Conservation (phyloP, 2,329 filamentous ascomycete species). For the Colletotrichum camelliae region DNA sequence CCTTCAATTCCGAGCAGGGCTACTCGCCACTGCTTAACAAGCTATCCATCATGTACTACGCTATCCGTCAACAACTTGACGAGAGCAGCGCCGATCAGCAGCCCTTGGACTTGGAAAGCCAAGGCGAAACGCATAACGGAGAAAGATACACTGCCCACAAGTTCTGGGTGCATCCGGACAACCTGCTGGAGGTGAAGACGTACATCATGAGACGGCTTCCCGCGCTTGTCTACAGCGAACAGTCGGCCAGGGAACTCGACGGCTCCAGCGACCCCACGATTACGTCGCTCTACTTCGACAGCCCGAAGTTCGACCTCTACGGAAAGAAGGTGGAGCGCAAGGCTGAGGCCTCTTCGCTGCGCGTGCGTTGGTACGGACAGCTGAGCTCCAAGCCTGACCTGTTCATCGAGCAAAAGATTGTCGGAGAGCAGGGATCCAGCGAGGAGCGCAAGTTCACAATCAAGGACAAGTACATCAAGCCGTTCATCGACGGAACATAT, state of each 20-base stretch:
- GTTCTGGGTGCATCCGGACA: slow-evolving; percentile 97
- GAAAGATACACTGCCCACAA: slow-evolving; percentile 87
- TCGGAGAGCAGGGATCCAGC: slow-evolving; percentile 77
- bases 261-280: slow-evolving; percentile 85
- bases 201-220: slow-evolving; percentile 90
- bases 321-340: slow-evolving; percentile 80
- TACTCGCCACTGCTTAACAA: slow-evolving; percentile 90
- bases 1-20: slow-evolving; percentile 90
- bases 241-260: slow-evolving; percentile 82
- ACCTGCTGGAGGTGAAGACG: slow-evolving; percentile 96
- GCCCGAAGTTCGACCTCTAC: slow-evolving; percentile 83
- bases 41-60: slow-evolving; percentile 94
- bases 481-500: slow-evolving; percentile 86
- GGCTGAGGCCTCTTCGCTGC: slow-evolving; percentile 79
- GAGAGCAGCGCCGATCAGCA: slow-evolving; percentile 47
- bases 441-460: slow-evolving; percentile 82
- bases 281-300: slow-evolving; percentile 97
- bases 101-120: slow-evolving; percentile 53
- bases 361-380: slow-evolving; percentile 91
- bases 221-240: slow-evolving; percentile 90
- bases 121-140: slow-evolving; percentile 63
- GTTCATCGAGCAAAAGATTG: slow-evolving; percentile 86
- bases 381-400: slow-evolving; percentile 81
- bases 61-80: slow-evolving; percentile 84
- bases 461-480: slow-evolving; percentile 92